phyloP scores from a whole-genome alignment of 2,329 filamentous ascomycete species.

The Hymenotorrendiella dingleyae region DNA sequence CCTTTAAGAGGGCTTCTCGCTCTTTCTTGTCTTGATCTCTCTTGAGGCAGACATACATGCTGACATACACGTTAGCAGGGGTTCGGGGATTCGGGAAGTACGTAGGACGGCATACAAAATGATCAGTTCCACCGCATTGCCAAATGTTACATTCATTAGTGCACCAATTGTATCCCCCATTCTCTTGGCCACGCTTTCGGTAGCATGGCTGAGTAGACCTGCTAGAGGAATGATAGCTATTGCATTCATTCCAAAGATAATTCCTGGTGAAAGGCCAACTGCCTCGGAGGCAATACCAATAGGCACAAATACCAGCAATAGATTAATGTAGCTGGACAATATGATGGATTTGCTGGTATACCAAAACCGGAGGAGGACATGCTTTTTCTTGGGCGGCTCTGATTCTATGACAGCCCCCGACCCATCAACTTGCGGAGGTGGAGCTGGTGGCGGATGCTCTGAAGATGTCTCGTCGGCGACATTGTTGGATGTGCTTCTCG shows the following conservation, averaged over 20 bases:
- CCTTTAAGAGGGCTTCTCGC: slow-evolving; percentile 37
- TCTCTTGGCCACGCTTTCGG: slow-evolving; percentile 66
- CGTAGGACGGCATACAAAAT: slow-evolving; percentile 52
- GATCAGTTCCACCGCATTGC: slow-evolving; percentile 74
- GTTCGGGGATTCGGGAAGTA: not conserved
- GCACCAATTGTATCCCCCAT: slow-evolving; percentile 70
- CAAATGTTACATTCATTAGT: slow-evolving; percentile 70
- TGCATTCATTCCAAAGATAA: slow-evolving; percentile 69
- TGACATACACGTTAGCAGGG: slow-evolving; percentile 30
- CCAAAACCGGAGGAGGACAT: slow-evolving; percentile 28
- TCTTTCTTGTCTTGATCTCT: slow-evolving; percentile 41
- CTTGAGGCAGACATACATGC: slow-evolving; percentile 47
- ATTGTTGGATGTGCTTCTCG: slow-evolving; percentile 27
- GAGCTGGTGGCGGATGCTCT: slow-evolving; percentile 34
- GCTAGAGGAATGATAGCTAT: slow-evolving; percentile 71
- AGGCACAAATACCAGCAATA: slow-evolving; percentile 72
- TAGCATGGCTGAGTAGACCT: slow-evolving; percentile 65
- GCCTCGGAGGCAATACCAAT: slow-evolving; percentile 64
- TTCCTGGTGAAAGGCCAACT: slow-evolving; percentile 46
- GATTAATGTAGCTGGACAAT: slow-evolving; percentile 71
- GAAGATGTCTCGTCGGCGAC: slow-evolving; percentile 32
- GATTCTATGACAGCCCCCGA: slow-evolving; percentile 50
- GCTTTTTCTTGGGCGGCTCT: slow-evolving; percentile 23
- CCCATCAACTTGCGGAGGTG: slow-evolving; percentile 46
- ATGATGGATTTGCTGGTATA: slow-evolving; percentile 49